phyloP scores from a whole-genome alignment of 2,329 filamentous ascomycete genomes.

The Colletotrichum sidae region DNA sequence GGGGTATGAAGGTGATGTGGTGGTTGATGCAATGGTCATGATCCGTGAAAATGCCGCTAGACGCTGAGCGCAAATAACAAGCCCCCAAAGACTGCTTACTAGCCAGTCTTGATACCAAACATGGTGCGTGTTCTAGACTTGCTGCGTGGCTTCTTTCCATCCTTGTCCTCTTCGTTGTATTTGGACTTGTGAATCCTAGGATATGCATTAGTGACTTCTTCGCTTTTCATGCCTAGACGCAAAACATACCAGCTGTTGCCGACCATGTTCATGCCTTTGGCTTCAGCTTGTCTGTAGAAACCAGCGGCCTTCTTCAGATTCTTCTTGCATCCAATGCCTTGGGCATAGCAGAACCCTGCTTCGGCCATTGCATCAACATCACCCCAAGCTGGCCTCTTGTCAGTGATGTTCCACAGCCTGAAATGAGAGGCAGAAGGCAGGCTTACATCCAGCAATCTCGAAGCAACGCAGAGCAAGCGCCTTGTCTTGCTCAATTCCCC shows the following conservation, averaged over 20 bases:
- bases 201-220: constrained; percentile 34
- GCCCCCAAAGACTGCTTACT: constrained; percentile 32
- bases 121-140: constrained; percentile 82
- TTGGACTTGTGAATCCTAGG: constrained; percentile 95
- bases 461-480: constrained; percentile 89
- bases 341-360: constrained; percentile 94
- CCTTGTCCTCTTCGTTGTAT: constrained; percentile 76
- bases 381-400: constrained; percentile 75
- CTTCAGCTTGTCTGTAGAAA: constrained; percentile 90
- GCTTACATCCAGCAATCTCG: constrained; percentile 89
- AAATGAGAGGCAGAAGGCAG: constrained; percentile 43
- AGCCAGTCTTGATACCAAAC: constrained; percentile 64
- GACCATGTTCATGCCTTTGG: constrained; percentile 96
- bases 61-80: constrained; percentile 31
- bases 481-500: constrained; percentile 96
- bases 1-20: constrained; percentile 37
- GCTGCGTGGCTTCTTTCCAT: constrained; percentile 70
- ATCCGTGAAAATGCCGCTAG: constrained; percentile 37
- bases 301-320: constrained; percentile 93
- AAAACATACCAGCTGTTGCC: constrained; percentile 92
- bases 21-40: constrained; percentile 38
- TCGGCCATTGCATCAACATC: constrained; percentile 95
- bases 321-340: constrained; percentile 95
- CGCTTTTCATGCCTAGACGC: neutral
- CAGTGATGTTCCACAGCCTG: neutral